These are phyloP conservation scores for Perilla frutescens DNA, from an alignment of 257 asterid genomes.

Conservation along the genomic window DNA sequence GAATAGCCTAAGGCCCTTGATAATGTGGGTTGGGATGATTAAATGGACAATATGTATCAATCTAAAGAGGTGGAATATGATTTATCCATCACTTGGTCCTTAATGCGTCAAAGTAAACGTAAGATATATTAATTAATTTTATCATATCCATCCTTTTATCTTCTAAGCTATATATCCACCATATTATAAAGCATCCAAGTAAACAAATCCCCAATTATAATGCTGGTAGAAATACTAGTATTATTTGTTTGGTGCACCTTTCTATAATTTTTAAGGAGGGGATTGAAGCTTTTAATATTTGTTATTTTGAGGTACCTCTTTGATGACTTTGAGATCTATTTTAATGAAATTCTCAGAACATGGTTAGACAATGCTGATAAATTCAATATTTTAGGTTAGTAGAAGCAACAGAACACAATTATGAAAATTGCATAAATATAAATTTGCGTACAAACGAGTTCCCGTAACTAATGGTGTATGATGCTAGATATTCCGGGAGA, in stretches of 20 bases:
- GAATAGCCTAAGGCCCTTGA: too few species aligned
- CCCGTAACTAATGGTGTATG: too few species aligned
- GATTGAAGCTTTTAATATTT: conserved; percentile 6
- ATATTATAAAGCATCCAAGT: too few species aligned
- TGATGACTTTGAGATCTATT: not conserved
- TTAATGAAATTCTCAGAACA: not conserved
- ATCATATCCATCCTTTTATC: too few species aligned
- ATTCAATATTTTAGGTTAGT: not conserved
- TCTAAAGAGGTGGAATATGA: too few species aligned
- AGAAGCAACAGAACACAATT: not conserved
- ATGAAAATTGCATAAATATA: not conserved
- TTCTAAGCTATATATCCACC: too few species aligned
- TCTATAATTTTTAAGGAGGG: not conserved
- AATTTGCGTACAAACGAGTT: too few species aligned
- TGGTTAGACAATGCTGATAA: not conserved
- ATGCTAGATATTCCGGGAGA: too few species aligned
- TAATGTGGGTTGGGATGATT: too few species aligned
- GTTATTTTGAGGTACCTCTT: conserved; percentile 5
- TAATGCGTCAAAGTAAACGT: too few species aligned
- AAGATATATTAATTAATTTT: too few species aligned
- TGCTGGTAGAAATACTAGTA: conserved; percentile 18
- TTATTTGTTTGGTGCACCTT: conserved; percentile 4
- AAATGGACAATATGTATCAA: not conserved
- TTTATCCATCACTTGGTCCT: too few species aligned
- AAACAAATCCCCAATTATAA: not conserved